phyloP scores from a whole-genome alignment of 371 early-diverging fungal species.

The Mortierella sp. region DNA sequence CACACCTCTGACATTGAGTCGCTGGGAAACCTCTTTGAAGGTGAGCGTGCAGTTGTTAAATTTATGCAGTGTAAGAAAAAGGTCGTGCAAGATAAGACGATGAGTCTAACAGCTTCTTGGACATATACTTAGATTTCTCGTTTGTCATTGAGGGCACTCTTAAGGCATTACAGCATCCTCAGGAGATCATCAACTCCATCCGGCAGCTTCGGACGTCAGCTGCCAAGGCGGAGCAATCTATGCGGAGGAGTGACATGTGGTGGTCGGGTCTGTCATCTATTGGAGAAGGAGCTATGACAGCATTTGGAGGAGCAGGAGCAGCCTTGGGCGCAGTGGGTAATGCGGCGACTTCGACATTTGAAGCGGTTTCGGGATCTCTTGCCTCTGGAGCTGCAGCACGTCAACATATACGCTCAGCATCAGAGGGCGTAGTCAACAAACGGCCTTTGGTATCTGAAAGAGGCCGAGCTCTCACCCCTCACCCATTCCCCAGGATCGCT shows the following conservation, averaged over 20 bases:
- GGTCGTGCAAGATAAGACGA: not conserved
- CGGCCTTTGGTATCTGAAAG: not conserved
- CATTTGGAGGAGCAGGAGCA: slow-evolving; percentile 41
- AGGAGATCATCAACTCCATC: slow-evolving; percentile 40
- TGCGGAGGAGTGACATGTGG: slow-evolving; percentile 38
- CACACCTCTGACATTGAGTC: slow-evolving; percentile 53
- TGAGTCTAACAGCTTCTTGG: not conserved
- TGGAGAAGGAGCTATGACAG: slow-evolving; percentile 45
- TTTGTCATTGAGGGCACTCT: slow-evolving; percentile 57
- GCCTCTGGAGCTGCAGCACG: not conserved
- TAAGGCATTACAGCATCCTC: slow-evolving; percentile 46
- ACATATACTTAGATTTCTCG: slow-evolving; percentile 36
- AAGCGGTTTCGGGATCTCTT: slow-evolving; percentile 29
- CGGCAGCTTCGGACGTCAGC: slow-evolving; percentile 29
- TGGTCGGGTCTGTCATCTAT: slow-evolving; percentile 46
- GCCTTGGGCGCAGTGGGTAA: slow-evolving; percentile 42
- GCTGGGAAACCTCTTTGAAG: slow-evolving; percentile 55
- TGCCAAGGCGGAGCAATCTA: slow-evolving; percentile 32
- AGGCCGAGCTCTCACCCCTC: not conserved
- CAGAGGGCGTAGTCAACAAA: slow-evolving; percentile 10
- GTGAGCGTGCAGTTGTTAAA: slow-evolving; percentile 3
- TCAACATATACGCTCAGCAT: slow-evolving; percentile 24
- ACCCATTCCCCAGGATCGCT: not conserved
- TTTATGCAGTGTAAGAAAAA: not conserved
- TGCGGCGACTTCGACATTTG: slow-evolving; percentile 37